These are phyloP conservation scores for Acanthamoeba healyi DNA, from an alignment of 208 protist species.

Conservation along the genomic window DNA sequence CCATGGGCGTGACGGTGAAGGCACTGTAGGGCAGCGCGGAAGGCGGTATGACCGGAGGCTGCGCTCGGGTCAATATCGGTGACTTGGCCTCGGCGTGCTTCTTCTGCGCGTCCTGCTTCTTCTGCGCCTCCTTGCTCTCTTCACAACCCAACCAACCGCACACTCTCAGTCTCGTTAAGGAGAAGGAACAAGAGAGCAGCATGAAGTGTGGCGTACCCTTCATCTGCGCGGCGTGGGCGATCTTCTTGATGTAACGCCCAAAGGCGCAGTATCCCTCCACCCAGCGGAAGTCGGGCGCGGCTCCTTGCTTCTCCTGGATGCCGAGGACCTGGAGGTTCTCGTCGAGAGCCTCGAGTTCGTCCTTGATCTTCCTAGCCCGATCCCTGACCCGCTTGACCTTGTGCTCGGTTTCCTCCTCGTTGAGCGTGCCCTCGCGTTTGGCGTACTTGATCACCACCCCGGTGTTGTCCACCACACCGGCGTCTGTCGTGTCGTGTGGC, in stretches of 20 bases:
- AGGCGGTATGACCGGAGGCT: not conserved
- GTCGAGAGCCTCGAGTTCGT: slow-evolving; percentile 2
- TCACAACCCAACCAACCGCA: not conserved
- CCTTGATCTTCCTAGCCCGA: not conserved
- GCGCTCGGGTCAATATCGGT: not conserved
- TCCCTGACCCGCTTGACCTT: not conserved
- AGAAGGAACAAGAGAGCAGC: not conserved
- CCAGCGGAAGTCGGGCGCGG: not conserved
- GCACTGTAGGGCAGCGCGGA: not conserved
- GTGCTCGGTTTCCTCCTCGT: not conserved
- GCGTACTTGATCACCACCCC: not conserved
- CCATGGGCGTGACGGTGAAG: not conserved
- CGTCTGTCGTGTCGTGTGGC: not conserved
- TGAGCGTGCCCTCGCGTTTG: not conserved
- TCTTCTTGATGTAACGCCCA: slow-evolving; percentile 44
- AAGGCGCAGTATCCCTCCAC: slow-evolving; percentile 44
- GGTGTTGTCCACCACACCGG: not conserved
- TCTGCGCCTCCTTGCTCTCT: not conserved
- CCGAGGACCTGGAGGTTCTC: slow-evolving; percentile 31
- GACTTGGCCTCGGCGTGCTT: not conserved
- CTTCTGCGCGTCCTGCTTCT: slow-evolving; percentile 1
- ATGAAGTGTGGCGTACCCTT: not conserved
- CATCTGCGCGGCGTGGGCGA: slow-evolving; percentile 2
- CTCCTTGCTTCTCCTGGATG: slow-evolving; percentile 27
- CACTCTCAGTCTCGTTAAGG: not conserved